These are phyloP conservation scores for Apium graveolens DNA, from an alignment of 129 eudicot genomes.

Conservation along the genomic window DNA sequence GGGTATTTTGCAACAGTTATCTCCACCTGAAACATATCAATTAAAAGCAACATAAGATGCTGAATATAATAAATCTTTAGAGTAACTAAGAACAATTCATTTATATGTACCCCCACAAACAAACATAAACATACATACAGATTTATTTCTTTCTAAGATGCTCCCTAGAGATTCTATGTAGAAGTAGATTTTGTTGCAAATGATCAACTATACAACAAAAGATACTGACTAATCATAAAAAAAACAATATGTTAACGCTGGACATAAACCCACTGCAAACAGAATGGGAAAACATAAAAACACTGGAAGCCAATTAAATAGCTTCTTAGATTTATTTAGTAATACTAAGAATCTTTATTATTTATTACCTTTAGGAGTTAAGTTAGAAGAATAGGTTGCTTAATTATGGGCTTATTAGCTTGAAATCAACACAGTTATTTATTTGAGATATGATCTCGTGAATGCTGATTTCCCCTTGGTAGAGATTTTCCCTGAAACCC, in stretches of 20 bases:
- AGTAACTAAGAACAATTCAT: neutral
- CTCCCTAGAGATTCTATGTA: neutral
- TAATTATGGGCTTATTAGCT: neutral
- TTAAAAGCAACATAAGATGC: neutral
- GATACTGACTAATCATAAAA: no score
- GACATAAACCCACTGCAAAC: neutral
- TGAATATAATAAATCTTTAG: neutral
- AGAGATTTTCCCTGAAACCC: neutral
- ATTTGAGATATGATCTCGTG: neutral
- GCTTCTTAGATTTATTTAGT: neutral
- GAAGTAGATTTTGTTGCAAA: neutral
- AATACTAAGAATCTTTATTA: neutral
- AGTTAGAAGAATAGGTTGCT: neutral
- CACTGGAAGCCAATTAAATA: neutral
- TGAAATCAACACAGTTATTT: no score
- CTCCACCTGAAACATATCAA: slow-evolving; percentile 48
- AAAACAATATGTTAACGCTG: neutral
- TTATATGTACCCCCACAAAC: neutral
- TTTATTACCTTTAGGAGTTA: neutral
- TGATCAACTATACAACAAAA: neutral
- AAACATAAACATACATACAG: neutral
- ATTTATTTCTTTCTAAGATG: no score
- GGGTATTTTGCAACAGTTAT: slow-evolving; percentile 78
- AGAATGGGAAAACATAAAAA: neutral
- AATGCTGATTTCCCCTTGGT: neutral